A percentile compares a stretch with the other conserved stretches of the same genome.
These are phyloP conservation scores for Picochlorum sp. DNA, from an alignment of 139 green algal species.

Conservation along the genomic window DNA sequence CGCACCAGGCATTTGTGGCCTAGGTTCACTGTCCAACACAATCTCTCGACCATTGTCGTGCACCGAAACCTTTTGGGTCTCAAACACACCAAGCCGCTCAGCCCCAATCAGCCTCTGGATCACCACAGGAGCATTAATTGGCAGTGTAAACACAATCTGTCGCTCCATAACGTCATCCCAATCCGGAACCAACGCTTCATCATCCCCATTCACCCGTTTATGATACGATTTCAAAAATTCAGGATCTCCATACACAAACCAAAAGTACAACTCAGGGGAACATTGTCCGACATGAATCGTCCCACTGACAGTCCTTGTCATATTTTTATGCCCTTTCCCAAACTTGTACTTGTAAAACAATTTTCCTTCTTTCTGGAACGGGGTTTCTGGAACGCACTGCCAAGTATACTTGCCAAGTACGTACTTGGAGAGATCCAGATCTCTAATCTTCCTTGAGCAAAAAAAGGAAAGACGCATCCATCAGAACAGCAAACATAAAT, in stretches of 20 bases:
- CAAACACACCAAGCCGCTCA: constrained; percentile 15
- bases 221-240: constrained; percentile 4
- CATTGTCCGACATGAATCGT: background rate
- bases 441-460: no score
- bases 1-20: constrained; percentile 22
- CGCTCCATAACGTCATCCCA: constrained; percentile 4
- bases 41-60: background rate
- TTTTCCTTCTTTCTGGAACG: no score
- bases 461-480: no score
- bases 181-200: background rate
- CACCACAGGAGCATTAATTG: constrained; percentile 23
- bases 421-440: no score
- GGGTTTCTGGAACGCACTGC: no score
- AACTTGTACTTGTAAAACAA: no score
- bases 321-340: background rate
- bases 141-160: constrained; percentile 13
- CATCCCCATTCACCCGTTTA: constrained; percentile 16
- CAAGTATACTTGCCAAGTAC: no score
- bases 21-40: constrained; percentile 8
- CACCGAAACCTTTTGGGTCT: constrained; percentile 10
- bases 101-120: constrained; percentile 15
- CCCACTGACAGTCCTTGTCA: background rate
- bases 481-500: no score
- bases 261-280: background rate
- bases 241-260: background rate